A percentile compares a stretch with the other conserved stretches of the same genome.
These are phyloP conservation scores for Penicilliopsis zonata DNA, from an alignment of 495 filamentous ascomycete species.

Conservation along the genomic window DNA sequence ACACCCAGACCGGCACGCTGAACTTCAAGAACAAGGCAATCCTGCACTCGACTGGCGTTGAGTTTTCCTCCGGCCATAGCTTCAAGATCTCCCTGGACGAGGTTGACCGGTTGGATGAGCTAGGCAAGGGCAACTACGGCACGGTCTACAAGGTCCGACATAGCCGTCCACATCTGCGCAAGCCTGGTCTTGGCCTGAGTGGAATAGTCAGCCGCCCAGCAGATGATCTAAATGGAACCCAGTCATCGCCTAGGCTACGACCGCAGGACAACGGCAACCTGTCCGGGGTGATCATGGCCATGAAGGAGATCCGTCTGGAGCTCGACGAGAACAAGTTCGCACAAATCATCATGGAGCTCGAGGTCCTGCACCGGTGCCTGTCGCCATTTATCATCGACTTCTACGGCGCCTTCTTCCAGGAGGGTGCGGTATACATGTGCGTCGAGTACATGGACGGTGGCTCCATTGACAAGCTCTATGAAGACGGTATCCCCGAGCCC, in stretches of 20 bases:
- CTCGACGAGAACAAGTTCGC: constrained; percentile 93
- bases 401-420: constrained; percentile 97
- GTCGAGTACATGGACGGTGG: constrained; percentile 99
- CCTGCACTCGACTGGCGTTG: constrained; percentile 75
- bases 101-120: constrained; percentile 85
- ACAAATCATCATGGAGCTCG: constrained; percentile 95
- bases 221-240: constrained; percentile 14
- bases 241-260: constrained; percentile 5
- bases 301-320: constrained; percentile 98
- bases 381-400: constrained; percentile 98
- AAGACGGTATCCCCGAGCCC: constrained; percentile 81
- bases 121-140: constrained; percentile 97
- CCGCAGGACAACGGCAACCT: constrained; percentile 22
- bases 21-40: constrained; percentile 90
- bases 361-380: constrained; percentile 88
- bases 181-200: constrained; percentile 64
- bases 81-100: constrained; percentile 96
- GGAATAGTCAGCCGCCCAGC: constrained; percentile 40
- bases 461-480: constrained; percentile 95
- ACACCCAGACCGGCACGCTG: constrained; percentile 80
- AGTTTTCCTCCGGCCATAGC: constrained; percentile 79
- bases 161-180: constrained; percentile 62
- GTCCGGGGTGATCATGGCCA: constrained; percentile 83
- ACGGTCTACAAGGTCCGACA: constrained; percentile 96
- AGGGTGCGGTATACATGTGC: constrained; percentile 98